A percentile compares a stretch with the other conserved stretches of the same genome.
Conservation (phyloP, 2,329 filamentous ascomycete genomes). For the Macroventuria anomochaeta region DNA sequence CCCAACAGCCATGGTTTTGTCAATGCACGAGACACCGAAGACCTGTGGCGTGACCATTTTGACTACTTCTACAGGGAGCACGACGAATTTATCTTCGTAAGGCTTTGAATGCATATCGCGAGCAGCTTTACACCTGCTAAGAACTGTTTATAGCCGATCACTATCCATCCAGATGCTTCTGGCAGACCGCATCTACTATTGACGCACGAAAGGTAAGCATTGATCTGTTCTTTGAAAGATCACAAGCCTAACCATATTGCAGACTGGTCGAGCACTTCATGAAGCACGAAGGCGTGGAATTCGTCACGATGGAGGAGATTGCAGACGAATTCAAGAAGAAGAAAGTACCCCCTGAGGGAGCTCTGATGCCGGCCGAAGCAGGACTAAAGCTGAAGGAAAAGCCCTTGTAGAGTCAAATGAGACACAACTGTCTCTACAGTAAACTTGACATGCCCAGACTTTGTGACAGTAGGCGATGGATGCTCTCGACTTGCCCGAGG, state of each 20-base stretch:
- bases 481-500: not conserved
- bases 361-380: slow-evolving; percentile 64
- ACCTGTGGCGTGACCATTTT: slow-evolving; percentile 70
- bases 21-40: slow-evolving; percentile 64
- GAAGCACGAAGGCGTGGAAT: slow-evolving; percentile 66
- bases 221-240: no score
- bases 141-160: slow-evolving; percentile 60
- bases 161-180: slow-evolving; percentile 70
- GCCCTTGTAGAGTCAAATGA: not conserved
- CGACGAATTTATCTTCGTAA: slow-evolving; percentile 72
- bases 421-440: not conserved
- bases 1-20: slow-evolving; percentile 68
- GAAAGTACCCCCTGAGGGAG: slow-evolving; percentile 63
- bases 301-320: slow-evolving; percentile 74
- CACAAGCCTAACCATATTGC: slow-evolving; percentile 4
- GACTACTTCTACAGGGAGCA: slow-evolving; percentile 78
- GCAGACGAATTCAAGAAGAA: slow-evolving; percentile 74
- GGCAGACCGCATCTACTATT: slow-evolving; percentile 73
- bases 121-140: not conserved
- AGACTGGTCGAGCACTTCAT: slow-evolving; percentile 72
- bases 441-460: not conserved
- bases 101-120: slow-evolving; percentile 53
- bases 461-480: not conserved
- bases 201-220: slow-evolving; percentile 70
- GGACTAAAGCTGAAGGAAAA: slow-evolving; percentile 58